Conservation (phyloP, 805 yeast species). For the Danielia oregonensis region DNA sequence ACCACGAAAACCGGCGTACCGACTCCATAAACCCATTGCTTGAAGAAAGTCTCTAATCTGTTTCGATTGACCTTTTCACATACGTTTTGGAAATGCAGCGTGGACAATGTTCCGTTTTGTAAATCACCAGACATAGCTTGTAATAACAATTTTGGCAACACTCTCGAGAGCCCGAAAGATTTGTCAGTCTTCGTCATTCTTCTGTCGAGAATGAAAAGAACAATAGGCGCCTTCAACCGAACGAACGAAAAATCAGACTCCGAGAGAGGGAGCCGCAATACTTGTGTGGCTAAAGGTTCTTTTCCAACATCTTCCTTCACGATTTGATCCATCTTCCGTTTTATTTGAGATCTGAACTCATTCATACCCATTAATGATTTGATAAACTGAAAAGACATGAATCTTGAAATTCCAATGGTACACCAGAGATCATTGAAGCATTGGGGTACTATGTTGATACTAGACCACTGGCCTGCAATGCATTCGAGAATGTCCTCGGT, state of each 20-base stretch:
- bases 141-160: constrained; percentile 81
- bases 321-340: constrained; percentile 58
- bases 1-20: constrained; percentile 89
- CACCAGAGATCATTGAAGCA: constrained; percentile 84
- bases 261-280: constrained; percentile 58
- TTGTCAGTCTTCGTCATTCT: constrained; percentile 96
- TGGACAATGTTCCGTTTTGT: constrained; percentile 68
- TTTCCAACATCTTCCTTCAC: constrained; percentile 73
- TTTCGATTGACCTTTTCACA: constrained; percentile 93
- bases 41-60: constrained; percentile 76
- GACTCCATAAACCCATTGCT: constrained; percentile 87
- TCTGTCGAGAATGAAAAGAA: constrained; percentile 77
- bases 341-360: constrained; percentile 71
- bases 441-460: constrained; percentile 82
- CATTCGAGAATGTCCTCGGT: constrained; percentile 69
- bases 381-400: constrained; percentile 73
- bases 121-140: constrained; percentile 97
- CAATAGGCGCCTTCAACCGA: constrained; percentile 78
- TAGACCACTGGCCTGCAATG: constrained; percentile 88
- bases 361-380: constrained; percentile 76
- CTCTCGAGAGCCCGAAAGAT: constrained; percentile 87
- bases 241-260: constrained; percentile 65
- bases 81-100: constrained; percentile 84
- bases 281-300: constrained; percentile 76
- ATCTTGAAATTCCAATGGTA: constrained; percentile 77